Percentiles rank a stretch among this genome's conserved stretches.
Conservation (phyloP, 768 basidiomycete genomes). For the Calocybe gangraenosa region DNA sequence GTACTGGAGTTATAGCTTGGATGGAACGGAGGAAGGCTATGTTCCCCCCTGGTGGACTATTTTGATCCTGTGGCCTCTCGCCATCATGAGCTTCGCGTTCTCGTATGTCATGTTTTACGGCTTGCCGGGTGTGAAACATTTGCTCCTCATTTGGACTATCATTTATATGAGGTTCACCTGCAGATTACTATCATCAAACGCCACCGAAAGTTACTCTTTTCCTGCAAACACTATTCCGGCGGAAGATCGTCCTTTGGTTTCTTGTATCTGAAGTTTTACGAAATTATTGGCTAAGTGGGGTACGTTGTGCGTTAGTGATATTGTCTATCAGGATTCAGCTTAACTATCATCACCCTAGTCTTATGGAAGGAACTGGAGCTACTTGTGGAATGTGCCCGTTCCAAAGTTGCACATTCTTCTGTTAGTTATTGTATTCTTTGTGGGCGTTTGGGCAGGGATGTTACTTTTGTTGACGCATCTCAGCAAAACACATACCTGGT, state of each 20-base stretch:
- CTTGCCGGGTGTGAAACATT: slow-evolving; percentile 76
- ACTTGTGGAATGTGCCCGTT: slow-evolving; percentile 84
- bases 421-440: slow-evolving; percentile 79
- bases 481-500: slow-evolving; percentile 94
- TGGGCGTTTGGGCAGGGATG: slow-evolving; percentile 79
- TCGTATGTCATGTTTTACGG: slow-evolving; percentile 83
- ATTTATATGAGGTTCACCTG: too few relatives aligned
- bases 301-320: slow-evolving; percentile 31
- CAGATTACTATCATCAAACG: slow-evolving; percentile 89
- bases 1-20: slow-evolving; percentile 91
- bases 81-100: slow-evolving; percentile 71
- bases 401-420: slow-evolving; percentile 80
- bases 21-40: slow-evolving; percentile 44
- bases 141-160: background rate
- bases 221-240: slow-evolving; percentile 80
- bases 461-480: slow-evolving; percentile 75
- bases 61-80: slow-evolving; percentile 76
- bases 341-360: too few relatives aligned
- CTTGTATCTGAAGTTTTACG: slow-evolving; percentile 86
- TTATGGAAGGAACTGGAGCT: slow-evolving; percentile 92
- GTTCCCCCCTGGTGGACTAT: slow-evolving; percentile 84
- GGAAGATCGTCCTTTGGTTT: slow-evolving; percentile 95
- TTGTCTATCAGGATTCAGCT: too few relatives aligned
- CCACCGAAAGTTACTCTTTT: slow-evolving; percentile 95
- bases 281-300: slow-evolving; percentile 89